These are phyloP conservation scores for Moniliella sp. DNA, from an alignment of 1,284 basidiomycete species.

Conservation along the genomic window DNA sequence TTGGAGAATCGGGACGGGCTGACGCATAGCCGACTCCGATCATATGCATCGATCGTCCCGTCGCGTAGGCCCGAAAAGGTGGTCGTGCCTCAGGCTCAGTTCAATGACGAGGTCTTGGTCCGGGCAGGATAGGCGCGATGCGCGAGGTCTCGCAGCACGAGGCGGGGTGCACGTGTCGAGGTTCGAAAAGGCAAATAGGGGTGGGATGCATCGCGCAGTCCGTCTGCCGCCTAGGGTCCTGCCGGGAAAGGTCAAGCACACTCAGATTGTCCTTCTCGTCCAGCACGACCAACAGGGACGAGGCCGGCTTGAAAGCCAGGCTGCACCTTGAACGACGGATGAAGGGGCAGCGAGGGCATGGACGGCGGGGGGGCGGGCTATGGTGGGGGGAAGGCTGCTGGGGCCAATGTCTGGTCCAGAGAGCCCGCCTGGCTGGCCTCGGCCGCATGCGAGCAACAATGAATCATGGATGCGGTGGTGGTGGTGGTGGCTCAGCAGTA, in stretches of 20 bases:
- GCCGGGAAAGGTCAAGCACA: constrained; percentile 49
- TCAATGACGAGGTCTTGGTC: constrained; percentile 40
- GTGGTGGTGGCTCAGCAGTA: too few species aligned
- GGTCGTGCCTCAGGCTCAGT: constrained; percentile 50
- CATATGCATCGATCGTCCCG: constrained; percentile 36
- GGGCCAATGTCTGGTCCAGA: too few species aligned
- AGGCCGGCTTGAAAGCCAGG: constrained; percentile 44
- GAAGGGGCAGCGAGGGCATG: too few species aligned
- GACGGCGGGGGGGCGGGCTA: too few species aligned
- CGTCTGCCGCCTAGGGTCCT: constrained; percentile 17
- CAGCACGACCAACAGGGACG: constrained; percentile 45
- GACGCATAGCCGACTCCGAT: constrained; percentile 29
- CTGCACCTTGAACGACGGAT: constrained; percentile 43
- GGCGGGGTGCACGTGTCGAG: constrained; percentile 16
- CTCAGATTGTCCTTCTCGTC: constrained; percentile 49
- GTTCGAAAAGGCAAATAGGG: constrained; percentile 4
- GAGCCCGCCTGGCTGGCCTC: too few species aligned
- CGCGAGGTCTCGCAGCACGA: constrained; percentile 14
- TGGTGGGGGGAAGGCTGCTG: too few species aligned
- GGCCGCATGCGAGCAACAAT: too few species aligned
- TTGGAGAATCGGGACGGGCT: constrained; percentile 34
- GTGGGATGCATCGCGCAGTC: constrained; percentile 6
- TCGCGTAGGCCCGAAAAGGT: constrained; percentile 41
- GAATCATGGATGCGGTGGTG: too few species aligned
- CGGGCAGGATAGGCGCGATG: constrained; percentile 12